phyloP scores from a whole-genome alignment of 345 rosid species.

The Syzygium grande region DNA sequence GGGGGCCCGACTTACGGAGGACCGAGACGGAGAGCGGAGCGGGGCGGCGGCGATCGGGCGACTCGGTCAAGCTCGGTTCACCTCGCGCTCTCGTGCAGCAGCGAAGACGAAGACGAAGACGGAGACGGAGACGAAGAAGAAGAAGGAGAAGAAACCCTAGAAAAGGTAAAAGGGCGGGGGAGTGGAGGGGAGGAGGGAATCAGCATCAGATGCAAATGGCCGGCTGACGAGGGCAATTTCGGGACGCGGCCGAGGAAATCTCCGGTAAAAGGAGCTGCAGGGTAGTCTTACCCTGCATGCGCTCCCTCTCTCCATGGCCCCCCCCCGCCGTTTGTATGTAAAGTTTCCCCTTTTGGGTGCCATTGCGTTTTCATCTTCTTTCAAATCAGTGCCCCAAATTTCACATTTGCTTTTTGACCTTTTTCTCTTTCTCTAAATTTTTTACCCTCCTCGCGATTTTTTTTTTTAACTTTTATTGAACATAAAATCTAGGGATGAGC shows the following conservation, averaged over 20 bases:
- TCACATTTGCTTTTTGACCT: background rate
- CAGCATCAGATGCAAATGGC: background rate
- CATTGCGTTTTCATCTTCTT: background rate
- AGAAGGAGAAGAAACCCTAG: background rate
- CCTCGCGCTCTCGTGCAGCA: background rate
- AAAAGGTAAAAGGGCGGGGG: background rate
- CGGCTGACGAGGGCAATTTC: background rate
- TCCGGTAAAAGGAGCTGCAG: background rate
- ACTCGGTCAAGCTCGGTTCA: background rate
- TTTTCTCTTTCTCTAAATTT: background rate
- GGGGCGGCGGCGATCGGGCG: background rate
- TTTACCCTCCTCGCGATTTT: background rate
- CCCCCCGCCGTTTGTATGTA: background rate
- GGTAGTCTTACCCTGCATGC: background rate
- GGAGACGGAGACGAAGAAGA: background rate
- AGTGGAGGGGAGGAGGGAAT: background rate
- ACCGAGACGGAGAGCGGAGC: background rate
- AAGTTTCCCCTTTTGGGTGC: background rate
- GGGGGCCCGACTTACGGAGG: background rate
- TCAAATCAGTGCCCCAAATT: background rate
- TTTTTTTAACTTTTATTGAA: background rate
- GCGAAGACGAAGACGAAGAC: background rate
- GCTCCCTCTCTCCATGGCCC: background rate
- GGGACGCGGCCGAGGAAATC: background rate
- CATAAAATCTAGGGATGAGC: background rate